A percentile compares a stretch with the other conserved stretches of the same genome.
Evolutionary conservation across 1,284 basidiomycete species (phyloP).

Genomic region (Takashimella koratensis): DNA sequence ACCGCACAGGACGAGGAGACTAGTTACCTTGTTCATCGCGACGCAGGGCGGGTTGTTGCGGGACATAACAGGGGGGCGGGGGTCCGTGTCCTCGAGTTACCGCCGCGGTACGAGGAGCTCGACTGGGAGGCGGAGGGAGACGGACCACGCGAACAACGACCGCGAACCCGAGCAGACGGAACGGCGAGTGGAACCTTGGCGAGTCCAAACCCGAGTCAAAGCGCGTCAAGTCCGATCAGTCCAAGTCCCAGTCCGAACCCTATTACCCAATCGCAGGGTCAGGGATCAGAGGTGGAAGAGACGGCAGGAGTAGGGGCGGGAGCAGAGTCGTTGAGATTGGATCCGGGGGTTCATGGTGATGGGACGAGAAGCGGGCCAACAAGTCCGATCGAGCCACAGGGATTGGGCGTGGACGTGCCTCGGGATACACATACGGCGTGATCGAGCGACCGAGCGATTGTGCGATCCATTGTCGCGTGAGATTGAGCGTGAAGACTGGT

Average conservation of each 20-base stretch:
- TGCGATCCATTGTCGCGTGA: no score
- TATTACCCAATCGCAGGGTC: no score
- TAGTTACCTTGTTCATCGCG: slow-evolving; percentile 41
- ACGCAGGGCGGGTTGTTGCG: slow-evolving; percentile 32
- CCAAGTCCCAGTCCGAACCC: no score
- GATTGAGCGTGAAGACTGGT: no score
- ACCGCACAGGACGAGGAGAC: slow-evolving; percentile 14
- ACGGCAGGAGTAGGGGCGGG: no score
- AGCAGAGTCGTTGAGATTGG: no score
- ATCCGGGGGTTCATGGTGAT: no score
- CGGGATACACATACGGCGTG: neutral
- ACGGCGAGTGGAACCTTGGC: no score
- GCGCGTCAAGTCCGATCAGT: no score
- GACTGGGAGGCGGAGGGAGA: slow-evolving; percentile 30
- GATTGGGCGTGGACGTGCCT: neutral
- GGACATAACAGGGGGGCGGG: neutral
- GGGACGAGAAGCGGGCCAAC: neutral
- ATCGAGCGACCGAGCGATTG: no score
- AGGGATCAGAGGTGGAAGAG: neutral
- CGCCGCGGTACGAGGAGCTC: slow-evolving; percentile 45
- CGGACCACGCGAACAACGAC: neutral
- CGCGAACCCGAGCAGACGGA: neutral
- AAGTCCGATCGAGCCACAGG: neutral
- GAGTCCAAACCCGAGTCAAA: no score
- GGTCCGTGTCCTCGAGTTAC: slow-evolving; percentile 33